phyloP scores from a whole-genome alignment of 352 stramenopile species.

The Globisporangium acanthophoron region DNA sequence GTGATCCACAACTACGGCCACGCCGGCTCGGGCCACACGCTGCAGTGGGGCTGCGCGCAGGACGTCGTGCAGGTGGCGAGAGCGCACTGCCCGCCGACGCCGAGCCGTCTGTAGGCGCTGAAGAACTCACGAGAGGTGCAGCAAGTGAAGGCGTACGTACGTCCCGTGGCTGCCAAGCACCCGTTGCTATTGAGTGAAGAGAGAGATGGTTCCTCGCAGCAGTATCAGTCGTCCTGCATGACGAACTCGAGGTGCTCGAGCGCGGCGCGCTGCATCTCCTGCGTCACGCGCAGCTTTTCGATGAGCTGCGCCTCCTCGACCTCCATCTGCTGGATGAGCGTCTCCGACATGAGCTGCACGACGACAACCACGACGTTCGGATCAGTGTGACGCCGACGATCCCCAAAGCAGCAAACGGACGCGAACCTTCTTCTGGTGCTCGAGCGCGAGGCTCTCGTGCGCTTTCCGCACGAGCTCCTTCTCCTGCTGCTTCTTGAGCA shows the following conservation, averaged over 20 bases:
- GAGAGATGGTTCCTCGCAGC: too few relatives aligned
- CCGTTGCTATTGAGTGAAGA: not conserved
- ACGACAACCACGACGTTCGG: not conserved
- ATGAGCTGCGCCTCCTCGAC: constrained; percentile 54
- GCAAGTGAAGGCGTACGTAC: too few relatives aligned
- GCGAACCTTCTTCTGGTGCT: constrained; percentile 44
- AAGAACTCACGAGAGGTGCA: too few relatives aligned
- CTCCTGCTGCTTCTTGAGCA: constrained; percentile 41
- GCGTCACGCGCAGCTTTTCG: constrained; percentile 49
- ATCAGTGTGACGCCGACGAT: too few relatives aligned
- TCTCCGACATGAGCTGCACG: constrained; percentile 37
- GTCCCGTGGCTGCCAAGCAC: too few relatives aligned
- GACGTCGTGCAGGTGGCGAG: constrained; percentile 37
- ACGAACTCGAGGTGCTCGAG: constrained; percentile 66
- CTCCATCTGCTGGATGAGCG: constrained; percentile 63
- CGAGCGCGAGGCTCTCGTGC: constrained; percentile 37
- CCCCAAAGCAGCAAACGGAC: not conserved
- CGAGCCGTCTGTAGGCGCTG: constrained; percentile 6
- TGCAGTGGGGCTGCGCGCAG: constrained; percentile 62
- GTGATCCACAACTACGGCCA: constrained; percentile 76
- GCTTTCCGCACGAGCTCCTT: constrained; percentile 42
- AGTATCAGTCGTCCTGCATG: constrained; percentile 33
- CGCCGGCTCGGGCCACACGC: constrained; percentile 55
- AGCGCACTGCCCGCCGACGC: constrained; percentile 9
- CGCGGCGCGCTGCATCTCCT: constrained; percentile 56